Base-by-base conservation (phyloP, 108 stramenopile species). In the Discostella stelligeroides region DNA sequence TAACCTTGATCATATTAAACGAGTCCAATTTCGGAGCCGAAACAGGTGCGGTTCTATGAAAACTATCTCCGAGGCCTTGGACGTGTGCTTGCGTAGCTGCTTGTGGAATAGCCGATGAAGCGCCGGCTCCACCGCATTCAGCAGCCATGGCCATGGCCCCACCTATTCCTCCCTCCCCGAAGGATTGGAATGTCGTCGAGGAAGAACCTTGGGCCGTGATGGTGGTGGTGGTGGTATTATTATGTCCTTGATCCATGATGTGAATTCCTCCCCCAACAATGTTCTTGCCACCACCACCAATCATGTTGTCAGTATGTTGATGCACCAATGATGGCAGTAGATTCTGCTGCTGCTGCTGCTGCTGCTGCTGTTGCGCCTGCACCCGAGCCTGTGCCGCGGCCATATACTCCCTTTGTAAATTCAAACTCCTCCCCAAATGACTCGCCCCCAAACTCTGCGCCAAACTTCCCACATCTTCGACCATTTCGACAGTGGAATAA, bases 1-100 rank as follows among this genome's bases (percentile, higher is more conserved):
- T 88, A 47, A 98, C 97, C 48, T 86, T 87, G 59, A 95, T 83
- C 71, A 91, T 84, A 48, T 92, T 87, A 80, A 95, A 97, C 14
- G 91, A 88, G 72, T 95, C 94, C 66, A 95, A 76, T 25, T 83
- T 70, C 11, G 94, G 91, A 14, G 89, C 81, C 13, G 87, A 89
- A 20, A 89, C 70, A 8, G 88, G 85, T 45, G 77, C 64, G 14
- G 67, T 84, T 63, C 74, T 81, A 48, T 79, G 63, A 61, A 91
- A 95, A 53, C 83, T 84, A 58, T 80, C 83, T n/a, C 82, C 84
- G 38, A 85, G 62, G 18, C 77, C 81, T n/a, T 63, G 41, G 39
- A 80, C 67, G 27, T 72, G 57, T 13, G 74, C 51, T 45, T 81
- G 62, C 5, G 48, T 34, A 30, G 45, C 48, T 24, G 63, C 68